Evolutionary conservation across 176 grass and related monocot species (phyloP), one percentile per base, ranked within the genome.

Genomic region (Carex littledalei): DNA sequence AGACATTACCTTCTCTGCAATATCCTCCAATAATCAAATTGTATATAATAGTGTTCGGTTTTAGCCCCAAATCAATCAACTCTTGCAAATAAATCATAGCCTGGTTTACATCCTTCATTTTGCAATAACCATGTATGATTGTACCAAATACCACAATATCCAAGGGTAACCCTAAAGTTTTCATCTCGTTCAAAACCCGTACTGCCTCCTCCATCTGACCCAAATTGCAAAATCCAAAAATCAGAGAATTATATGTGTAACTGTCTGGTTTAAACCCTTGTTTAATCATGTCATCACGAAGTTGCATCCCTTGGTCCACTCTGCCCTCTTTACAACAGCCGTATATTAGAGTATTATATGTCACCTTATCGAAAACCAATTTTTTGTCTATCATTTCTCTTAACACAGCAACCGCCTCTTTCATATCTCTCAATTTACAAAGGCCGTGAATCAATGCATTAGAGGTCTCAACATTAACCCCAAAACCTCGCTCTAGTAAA

Each of bases 391-490:
- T 81, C 84, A 97, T 97, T 69, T 84, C 85, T 49, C 69, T 80
- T 70, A 97, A 73, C 77, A 97, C 49, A 81, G 80, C 85, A 84
- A 87, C 81, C 49, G 92, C 90, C 70, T 88, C 90, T 69, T 84
- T 82, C 78, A 88, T 88, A 77, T 91, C 81, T 58, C 62, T 87
- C 69, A 85, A 86, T 77, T 84, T 62, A 85, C 89, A 94, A 82
- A 97, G 89, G 18, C 92, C 94, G 79, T 93, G 87, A 97, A 97
- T 85, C 86, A 97, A 87, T 1, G 87, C 94, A 93, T 97, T 97
- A 12, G 89, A 97, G 85, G 92, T 93, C 55, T 85, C 76, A 71
- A 84, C 84, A 85, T 88, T 93, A 78, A 91, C 79, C 79, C 54
- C 79, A 84, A 97, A 92, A 89, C 89, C 94, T 88, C 89, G 91